phyloP scores from a whole-genome alignment of 352 stramenopile species.

The Aphanomyces cochlioides region DNA sequence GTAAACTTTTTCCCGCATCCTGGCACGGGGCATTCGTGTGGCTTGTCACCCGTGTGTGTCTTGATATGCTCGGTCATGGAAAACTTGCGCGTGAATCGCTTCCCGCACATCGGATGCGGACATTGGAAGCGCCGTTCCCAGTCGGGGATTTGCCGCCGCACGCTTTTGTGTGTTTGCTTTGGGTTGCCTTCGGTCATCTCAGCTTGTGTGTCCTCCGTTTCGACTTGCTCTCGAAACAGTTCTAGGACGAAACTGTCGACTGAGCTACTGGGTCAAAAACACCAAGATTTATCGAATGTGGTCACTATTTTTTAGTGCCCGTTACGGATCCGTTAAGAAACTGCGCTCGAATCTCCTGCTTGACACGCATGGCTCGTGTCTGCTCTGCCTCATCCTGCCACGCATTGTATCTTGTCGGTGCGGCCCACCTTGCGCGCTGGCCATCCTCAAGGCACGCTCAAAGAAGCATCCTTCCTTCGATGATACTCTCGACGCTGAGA shows the following conservation, averaged over 20 bases:
- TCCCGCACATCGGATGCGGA: slow-evolving; percentile 29
- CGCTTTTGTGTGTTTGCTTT: not conserved
- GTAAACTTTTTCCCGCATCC: slow-evolving; percentile 65
- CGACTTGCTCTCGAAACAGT: slow-evolving; percentile 23
- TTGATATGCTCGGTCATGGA: slow-evolving; percentile 71
- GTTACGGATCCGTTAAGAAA: too few relatives aligned
- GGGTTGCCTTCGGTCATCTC: not conserved
- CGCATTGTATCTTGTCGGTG: too few relatives aligned
- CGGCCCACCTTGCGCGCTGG: too few relatives aligned
- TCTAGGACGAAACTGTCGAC: slow-evolving; percentile 16
- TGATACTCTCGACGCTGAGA: too few relatives aligned
- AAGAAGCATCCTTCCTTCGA: too few relatives aligned
- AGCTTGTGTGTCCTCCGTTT: not conserved
- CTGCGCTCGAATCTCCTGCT: too few relatives aligned
- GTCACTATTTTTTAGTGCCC: too few relatives aligned
- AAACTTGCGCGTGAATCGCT: slow-evolving; percentile 37
- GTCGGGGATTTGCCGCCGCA: slow-evolving; percentile 28
- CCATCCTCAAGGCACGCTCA: too few relatives aligned
- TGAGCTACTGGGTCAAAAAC: not conserved
- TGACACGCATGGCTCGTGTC: too few relatives aligned
- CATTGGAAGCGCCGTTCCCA: slow-evolving; percentile 33
- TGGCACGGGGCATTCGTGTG: slow-evolving; percentile 50
- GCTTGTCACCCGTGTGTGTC: slow-evolving; percentile 74
- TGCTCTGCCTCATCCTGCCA: too few relatives aligned
- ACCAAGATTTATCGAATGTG: too few relatives aligned